Conservation (phyloP, 768 basidiomycete genomes). For the Asterophora parasitica region DNA sequence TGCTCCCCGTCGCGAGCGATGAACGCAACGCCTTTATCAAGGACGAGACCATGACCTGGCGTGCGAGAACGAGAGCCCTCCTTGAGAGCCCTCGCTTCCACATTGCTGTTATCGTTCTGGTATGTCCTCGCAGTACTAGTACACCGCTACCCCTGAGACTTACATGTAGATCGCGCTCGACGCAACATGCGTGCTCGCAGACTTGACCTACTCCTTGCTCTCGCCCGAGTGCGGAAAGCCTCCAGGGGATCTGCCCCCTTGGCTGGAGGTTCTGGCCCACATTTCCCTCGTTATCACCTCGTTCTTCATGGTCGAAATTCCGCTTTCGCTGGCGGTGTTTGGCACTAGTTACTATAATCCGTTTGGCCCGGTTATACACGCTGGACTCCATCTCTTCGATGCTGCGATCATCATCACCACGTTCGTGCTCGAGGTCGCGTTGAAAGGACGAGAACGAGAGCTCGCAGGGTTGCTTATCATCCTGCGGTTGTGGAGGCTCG, state of each 20-base stretch:
- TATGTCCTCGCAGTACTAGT: conserved; percentile 22
- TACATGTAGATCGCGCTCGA: conserved; percentile 52
- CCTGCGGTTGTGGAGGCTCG: conserved; percentile 75
- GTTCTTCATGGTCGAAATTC: conserved; percentile 76
- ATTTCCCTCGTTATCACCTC: conserved; percentile 66
- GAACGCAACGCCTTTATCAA: not conserved
- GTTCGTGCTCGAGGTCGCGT: conserved; percentile 64
- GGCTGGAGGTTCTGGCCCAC: conserved; percentile 59
- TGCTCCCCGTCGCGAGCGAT: conserved; percentile 29
- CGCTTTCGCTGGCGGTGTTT: conserved; percentile 61
- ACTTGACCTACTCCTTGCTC: conserved; percentile 66
- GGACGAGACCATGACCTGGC: conserved; percentile 17
- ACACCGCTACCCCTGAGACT: not conserved
- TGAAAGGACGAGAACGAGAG: conserved; percentile 67
- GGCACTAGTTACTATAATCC: conserved; percentile 64
- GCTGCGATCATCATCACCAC: conserved; percentile 65
- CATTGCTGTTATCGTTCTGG: conserved; percentile 53
- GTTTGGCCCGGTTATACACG: conserved; percentile 45
- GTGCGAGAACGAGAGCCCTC: conserved; percentile 34
- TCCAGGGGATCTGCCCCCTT: conserved; percentile 43
- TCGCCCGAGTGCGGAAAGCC: conserved; percentile 39
- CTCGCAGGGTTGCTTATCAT: conserved; percentile 66
- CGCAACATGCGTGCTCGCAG: conserved; percentile 64
- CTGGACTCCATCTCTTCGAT: conserved; percentile 71
- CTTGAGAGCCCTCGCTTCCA: conserved; percentile 55